Evolutionary conservation across 768 basidiomycete species (phyloP), one percentile per base, ranked within the genome.

Genomic region (Pisolithus microcarpus): DNA sequence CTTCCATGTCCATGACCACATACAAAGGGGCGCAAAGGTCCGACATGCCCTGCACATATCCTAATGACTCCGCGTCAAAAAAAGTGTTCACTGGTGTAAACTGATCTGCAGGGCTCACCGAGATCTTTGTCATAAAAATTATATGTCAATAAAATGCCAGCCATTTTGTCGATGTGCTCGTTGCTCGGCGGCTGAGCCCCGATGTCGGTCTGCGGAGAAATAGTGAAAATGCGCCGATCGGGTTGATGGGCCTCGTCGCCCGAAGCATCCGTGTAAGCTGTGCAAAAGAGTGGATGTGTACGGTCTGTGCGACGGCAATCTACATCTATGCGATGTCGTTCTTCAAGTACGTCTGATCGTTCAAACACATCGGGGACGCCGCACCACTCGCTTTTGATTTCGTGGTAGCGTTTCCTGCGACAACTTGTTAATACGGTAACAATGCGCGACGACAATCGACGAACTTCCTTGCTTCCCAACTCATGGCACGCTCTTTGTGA

Each of bases 1-100:
- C 93, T 56, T 96, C 86, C 7, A 82, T 88, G 48, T 78, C 84
- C 79, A 90, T 84, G 15, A 93, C 89, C 23, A 98, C 85, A 61
- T 97, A 98, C 6, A 98, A 70, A 11, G 96, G 96, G 4, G 91
- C 86, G 58, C 90, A 89, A 13, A 99, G 78, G 68, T 99, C 96
- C 2, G 90, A 92, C 96, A 98, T 98, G 30, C 96, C 96, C 68
- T 98, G 96, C 5, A 98, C 96, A 65, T 98, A 97, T 26, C 94
- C 92, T 86, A 21, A 30, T n/a, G n/a, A 18, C 5, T 7, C 49
- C 45, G 13, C 34, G 34, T 34, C 4, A 47, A 38, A 6, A 26
- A 43, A 45, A 23, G n/a, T n/a, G n/a, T n/a, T n/a, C n/a, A 24
- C n/a, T 9, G 26, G 10, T n/a, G 24, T 4, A 45, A 54, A 34